Evolutionary conservation across 2,329 filamentous ascomycete genomes (phyloP).

Genomic region (Aspergillus pseudotamarii): DNA sequence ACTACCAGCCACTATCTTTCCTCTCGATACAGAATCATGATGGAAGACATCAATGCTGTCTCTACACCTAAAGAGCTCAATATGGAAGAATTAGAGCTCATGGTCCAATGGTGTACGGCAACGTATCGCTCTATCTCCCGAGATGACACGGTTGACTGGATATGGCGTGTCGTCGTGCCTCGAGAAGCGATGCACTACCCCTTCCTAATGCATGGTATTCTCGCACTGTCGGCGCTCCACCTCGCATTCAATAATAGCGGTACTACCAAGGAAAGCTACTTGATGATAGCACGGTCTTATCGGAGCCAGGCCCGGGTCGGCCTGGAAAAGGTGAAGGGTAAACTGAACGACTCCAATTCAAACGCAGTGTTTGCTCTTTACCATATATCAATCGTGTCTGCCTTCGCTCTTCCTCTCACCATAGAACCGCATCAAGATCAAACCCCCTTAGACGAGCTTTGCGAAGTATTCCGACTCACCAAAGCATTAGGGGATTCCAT

Average conservation of each 20-base stretch:
- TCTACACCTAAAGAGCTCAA: slow-evolving; percentile 18
- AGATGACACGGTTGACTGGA: slow-evolving; percentile 23
- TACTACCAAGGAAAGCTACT: slow-evolving; percentile 25
- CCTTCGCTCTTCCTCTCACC: slow-evolving; percentile 34
- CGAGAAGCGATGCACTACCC: slow-evolving; percentile 33
- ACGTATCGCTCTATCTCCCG: slow-evolving; percentile 37
- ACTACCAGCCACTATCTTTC: slow-evolving; percentile 8
- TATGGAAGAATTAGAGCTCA: slow-evolving; percentile 37
- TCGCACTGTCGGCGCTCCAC: slow-evolving; percentile 39
- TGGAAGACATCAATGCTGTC: slow-evolving; percentile 7
- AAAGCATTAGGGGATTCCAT: slow-evolving; percentile 34
- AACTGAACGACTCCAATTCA: slow-evolving; percentile 32
- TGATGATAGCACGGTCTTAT: slow-evolving; percentile 32
- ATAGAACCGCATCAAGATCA: slow-evolving; percentile 9
- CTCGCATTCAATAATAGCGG: slow-evolving; percentile 25
- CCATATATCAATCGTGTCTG: slow-evolving; percentile 37
- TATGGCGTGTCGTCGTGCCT: slow-evolving; percentile 38
- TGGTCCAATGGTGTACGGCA: slow-evolving; percentile 39
- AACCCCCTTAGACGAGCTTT: slow-evolving; percentile 33
- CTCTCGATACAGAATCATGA: slow-evolving; percentile 13
- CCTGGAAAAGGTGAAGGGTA: slow-evolving; percentile 24
- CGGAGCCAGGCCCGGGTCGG: slow-evolving; percentile 28
- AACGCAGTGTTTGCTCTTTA: slow-evolving; percentile 41
- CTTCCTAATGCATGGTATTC: slow-evolving; percentile 38
- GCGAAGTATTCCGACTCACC: slow-evolving; percentile 32